Base-by-base conservation (phyloP, 805 yeast species). In the Kuraishia molischiana region DNA sequence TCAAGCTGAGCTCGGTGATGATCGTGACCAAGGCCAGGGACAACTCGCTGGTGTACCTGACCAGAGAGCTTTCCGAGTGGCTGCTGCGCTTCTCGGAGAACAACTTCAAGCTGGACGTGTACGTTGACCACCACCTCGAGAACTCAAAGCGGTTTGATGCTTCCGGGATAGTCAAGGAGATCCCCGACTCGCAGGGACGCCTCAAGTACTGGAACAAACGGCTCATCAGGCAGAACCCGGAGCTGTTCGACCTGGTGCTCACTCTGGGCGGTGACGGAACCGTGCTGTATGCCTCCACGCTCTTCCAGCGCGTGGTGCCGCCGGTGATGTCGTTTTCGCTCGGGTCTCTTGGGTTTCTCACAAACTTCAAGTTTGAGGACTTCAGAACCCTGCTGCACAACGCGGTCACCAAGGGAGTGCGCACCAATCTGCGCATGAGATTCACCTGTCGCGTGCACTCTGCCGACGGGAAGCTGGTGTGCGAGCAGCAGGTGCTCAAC, bases 201-300 rank as follows among this genome's bases (percentile, higher is more conserved):
- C 58, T 84, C 32, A 71, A 68, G 49, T 83, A 70, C 56, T 89
- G 97, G 96, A 70, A 72, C 37, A 71, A 76, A 36, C 67, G 67
- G 15, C 63, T 79, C 38, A 71, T 85, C 10, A 50, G 55, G 48
- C 58, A 40, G 36, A 53, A 35, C 56, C 67, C 74, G 3, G 67
- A 70, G 26, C 50, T 64, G 34, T 74, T 78, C 45, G 97, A 90
- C 55, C 63, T 89, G 42, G 79, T 86, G 2, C 74, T 90, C 32
- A 85, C 97, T 0, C 65, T 92, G 6, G 98, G 98, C 19, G 98
- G 98, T 14, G 98, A 92, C 53, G 97, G 98, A 6, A 92, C 98
- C 0, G 95, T 90, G 35, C 63, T 90, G 8, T 82, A 82, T 50
- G 90, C 90, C 0, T 86, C 95, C 2, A 80, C 92, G 40, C 64